Conservation (phyloP, 371 early-diverging fungal species). For the Polyrhizophydium stewartii region DNA sequence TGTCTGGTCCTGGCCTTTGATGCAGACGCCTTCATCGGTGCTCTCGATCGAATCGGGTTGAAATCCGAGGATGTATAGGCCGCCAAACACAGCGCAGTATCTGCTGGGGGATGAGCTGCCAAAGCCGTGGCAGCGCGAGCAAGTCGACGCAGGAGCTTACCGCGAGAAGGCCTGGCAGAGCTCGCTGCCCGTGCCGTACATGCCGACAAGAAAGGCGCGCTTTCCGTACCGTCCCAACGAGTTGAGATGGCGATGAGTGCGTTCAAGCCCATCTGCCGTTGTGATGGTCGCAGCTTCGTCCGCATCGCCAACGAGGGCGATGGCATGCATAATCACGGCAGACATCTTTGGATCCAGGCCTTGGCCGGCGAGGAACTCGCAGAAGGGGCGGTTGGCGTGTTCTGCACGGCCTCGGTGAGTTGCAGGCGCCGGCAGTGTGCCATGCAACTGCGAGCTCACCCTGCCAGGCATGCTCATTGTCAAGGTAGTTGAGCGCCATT, state of each 20-base stretch:
- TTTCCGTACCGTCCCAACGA: conserved; percentile 87
- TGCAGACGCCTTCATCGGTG: conserved; percentile 33
- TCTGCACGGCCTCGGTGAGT: conserved; percentile 19
- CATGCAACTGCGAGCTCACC: not conserved
- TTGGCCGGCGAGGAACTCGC: conserved; percentile 55
- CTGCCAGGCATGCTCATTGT: not conserved
- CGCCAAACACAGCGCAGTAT: conserved; percentile 84
- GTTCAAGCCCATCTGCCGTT: conserved; percentile 57
- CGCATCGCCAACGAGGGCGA: conserved; percentile 55
- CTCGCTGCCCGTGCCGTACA: conserved; percentile 91
- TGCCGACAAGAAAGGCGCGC: conserved; percentile 72
- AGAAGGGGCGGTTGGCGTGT: conserved; percentile 40
- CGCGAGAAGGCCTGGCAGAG: conserved; percentile 90
- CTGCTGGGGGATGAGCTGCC: conserved; percentile 28
- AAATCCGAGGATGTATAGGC: conserved; percentile 72
- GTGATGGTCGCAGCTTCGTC: conserved; percentile 39
- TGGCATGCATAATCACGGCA: conserved; percentile 66
- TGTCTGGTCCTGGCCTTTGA: not conserved
- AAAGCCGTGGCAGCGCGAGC: not conserved
- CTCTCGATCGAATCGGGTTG: conserved; percentile 35
- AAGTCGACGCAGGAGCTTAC: conserved; percentile 24
- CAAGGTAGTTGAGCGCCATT: conserved; percentile 45
- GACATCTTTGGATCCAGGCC: conserved; percentile 62
- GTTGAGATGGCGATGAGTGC: conserved; percentile 63
- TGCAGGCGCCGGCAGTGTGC: conserved; percentile 1